Evolutionary conservation across 768 basidiomycete genomes (phyloP), one percentile per base, ranked within the genome.

Genomic region (Daedaleopsis sinensis): DNA sequence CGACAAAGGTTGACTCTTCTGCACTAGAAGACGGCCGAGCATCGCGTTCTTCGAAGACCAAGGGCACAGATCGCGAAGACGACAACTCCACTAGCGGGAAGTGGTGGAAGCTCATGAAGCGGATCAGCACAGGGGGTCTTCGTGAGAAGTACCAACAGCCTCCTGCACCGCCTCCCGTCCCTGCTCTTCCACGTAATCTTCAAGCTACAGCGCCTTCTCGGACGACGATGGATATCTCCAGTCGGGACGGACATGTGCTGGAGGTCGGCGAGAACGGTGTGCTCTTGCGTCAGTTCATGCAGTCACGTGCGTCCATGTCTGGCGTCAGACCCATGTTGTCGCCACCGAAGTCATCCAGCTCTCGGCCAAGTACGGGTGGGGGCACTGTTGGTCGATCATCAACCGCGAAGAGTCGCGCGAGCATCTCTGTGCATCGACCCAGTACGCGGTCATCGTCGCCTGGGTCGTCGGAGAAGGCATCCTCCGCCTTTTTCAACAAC

Each of bases 71-170:
- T 16, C 62, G 46, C 19, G 53, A 60, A 8, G 74, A 75, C 2
- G 75, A 76, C 12, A 66, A 66, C 0, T 71, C 74, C 5, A 62
- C 67, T 0, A 66, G 65, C 4, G 78, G 77, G 52, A 84, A 78
- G 66, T 71, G 90, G 2, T 90, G 87, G 87, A 87, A 80, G 71
- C 69, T 91, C 53, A 80, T 91, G 79, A 90, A 88, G 71, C 80
- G 86, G 43, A 83, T 91, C 61, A 89, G 87, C 54, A 81, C 84
- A 0, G 84, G 86, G 9, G 85, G 79, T 10, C 71, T 90, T 46
- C 80, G 85, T 58, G 89, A 90, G 18, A 84, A 80, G 65, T 84
- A 80, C 63, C 51, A 63, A n/a, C 47, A 58, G 4, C 43, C 48
- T 18, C 44, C 52, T 47, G 58, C 55, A 65, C 78, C 80, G 12